Base-by-base conservation (phyloP, 805 yeast species). In the Ogataea pignaliae region DNA sequence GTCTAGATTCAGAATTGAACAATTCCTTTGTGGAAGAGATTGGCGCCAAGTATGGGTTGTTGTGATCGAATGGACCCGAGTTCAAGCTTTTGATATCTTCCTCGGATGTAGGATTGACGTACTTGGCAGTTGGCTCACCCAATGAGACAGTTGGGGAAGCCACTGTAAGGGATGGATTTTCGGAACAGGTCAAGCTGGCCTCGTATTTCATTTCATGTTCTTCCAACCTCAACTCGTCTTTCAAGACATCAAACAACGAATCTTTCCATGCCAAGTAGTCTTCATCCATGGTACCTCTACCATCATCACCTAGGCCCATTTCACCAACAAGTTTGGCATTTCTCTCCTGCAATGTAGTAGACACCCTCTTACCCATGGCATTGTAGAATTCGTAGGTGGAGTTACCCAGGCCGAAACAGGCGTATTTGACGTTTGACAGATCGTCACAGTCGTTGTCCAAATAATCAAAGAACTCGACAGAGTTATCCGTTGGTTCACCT, bases 401-500 rank as follows among this genome's bases (percentile, higher is more conserved):
- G 69, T 93, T 91, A 61, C 99, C 99, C 50, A 91, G 77, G 15
- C 97, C 98, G 60, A 91, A 93, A 41, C 88, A 74, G 47, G 89
- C 77, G 66, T 69, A 89, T 53, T 76, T 79, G 49, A 89, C 59
- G 47, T 75, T 77, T 8, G 73, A 59, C 55, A 90, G 70, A 42
- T 66, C 65, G 47, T 75, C 78, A 18, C 76, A 77, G 26, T 78
- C 82, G 40, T 75, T 78, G 30, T 80, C 77, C 57, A 90, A 75
- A 59, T 70, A 80, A 45, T 83, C 85, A 60, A 79, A 81, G 62
- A 93, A 88, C 33, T 79, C 81, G 35, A 78, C 76, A n/a, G 97
- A 93, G 56, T 88, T 87, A 64, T 91, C 99, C 12, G 99, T 91
- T 55, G 96, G 96, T 64, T 91, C 99, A 61, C 99, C 99, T 69